phyloP scores from a whole-genome alignment of 305 asterid genomes.

The Euphrasia arctica region DNA sequence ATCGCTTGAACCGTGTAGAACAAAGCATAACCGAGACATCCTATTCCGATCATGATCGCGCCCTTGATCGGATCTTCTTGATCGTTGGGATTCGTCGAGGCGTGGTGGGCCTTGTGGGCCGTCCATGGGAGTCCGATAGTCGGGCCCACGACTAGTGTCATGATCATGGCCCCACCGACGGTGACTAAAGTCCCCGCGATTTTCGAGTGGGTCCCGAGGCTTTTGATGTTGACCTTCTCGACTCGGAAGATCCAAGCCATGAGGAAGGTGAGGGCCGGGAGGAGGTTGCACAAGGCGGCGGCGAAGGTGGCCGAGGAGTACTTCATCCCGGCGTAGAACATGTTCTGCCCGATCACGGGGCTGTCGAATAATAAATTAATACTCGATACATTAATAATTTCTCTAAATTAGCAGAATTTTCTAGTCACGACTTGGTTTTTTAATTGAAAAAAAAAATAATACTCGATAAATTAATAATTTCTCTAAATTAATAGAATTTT shows the following conservation, averaged over 20 bases:
- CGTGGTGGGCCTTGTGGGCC: conserved; percentile 26
- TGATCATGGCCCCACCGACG: conserved; percentile 56
- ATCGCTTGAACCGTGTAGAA: conserved; percentile 70
- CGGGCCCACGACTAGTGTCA: conserved; percentile 51
- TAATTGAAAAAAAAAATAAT: no score
- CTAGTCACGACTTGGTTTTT: no score
- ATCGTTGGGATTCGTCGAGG: conserved; percentile 27
- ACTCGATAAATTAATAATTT: no score
- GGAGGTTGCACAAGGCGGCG: conserved; percentile 64
- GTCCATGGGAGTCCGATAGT: conserved; percentile 53
- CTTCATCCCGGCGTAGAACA: conserved; percentile 69
- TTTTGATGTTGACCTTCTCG: conserved; percentile 41
- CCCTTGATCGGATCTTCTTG: conserved; percentile 57
- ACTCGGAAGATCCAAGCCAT: conserved; percentile 67
- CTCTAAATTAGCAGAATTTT: no score
- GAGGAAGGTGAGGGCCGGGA: conserved; percentile 73
- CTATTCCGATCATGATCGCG: conserved; percentile 54
- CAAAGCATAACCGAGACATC: conserved; percentile 62
- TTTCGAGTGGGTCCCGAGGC: conserved; percentile 47
- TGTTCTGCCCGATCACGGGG: conserved; percentile 74
- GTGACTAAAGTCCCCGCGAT: conserved; percentile 45
- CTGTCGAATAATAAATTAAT: conserved; percentile 38
- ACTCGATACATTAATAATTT: no score
- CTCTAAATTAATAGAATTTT: no score
- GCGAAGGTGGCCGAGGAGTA: conserved; percentile 76